Evolutionary conservation across 2,329 filamentous ascomycete species (phyloP), one percentile per base, ranked within the genome.

Genomic region (Knoxdaviesia capensis): DNA sequence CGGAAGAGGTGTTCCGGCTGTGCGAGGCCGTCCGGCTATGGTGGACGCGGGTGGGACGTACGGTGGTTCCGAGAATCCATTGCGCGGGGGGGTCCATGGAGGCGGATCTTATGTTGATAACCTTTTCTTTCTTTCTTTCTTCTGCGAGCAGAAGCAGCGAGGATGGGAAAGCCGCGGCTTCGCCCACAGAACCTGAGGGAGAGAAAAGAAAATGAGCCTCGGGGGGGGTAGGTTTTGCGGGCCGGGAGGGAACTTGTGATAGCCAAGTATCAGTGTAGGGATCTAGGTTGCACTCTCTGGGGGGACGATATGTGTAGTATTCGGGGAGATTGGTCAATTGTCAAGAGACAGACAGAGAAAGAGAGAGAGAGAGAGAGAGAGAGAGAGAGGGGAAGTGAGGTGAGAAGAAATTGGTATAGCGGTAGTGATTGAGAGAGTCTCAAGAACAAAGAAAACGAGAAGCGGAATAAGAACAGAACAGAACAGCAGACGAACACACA

Each of bases 261-360:
- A 35, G 56, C 56, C n/a, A 62, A 58, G 31, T 62, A 58, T 45
- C 59, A 61, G 41, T 57, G 53, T 2, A 20, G 20, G 20, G 20
- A 20, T 20, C 20, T 20, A 20, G 20, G 2, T 20, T 20, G 20
- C 20, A 20, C 20, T 20, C 42, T 62, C 59, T 3, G 61, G 38
- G 35, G 59, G 56, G 5, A 55, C 57, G 2, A 61, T 58, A 7
- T 57, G 54, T 6, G 58, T 61, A 7, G n/a, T 6, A 6, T 8
- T 5, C 10, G 5, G 10, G 6, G 35, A 7, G 35, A 43, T 36
- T 47, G 32, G 42, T 39, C 29, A 37, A 30, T 1, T 36, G 3
- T n/a, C 38, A 30, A 3, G 4, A 5, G 34, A 35, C 1, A 39
- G 5, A 11, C 8, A 11, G 7, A 20, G 35, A 36, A 2, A 20